Conservation (phyloP, 2,329 filamentous ascomycete genomes). For the Raffaelea deltoideospora region DNA sequence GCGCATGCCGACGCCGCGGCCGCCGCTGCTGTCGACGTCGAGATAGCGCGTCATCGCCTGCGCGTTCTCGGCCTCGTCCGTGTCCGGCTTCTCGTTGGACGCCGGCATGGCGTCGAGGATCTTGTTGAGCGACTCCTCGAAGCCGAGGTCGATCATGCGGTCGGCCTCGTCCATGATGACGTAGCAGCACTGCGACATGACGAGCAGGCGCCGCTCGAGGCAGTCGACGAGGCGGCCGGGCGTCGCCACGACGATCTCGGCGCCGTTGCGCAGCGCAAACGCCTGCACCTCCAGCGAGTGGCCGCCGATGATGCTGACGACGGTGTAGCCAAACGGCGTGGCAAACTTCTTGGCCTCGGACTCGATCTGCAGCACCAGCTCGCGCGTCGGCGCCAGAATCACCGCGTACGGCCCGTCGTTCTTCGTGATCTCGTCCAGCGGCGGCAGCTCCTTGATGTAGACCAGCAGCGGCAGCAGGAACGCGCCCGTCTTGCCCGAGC, state of each 20-base stretch:
- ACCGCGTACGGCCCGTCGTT: conserved; percentile 96
- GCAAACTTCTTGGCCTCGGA: conserved; percentile 88
- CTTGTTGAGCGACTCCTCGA: conserved; percentile 94
- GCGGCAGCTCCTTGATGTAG: conserved; percentile 83
- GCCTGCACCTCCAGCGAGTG: conserved; percentile 90
- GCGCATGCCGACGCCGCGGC: neutral
- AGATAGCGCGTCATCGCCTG: conserved; percentile 71
- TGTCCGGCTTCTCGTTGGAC: conserved; percentile 87
- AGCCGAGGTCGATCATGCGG: conserved; percentile 96
- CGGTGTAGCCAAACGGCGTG: conserved; percentile 75
- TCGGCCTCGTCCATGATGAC: conserved; percentile 99
- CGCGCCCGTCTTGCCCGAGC: conserved; percentile 95
- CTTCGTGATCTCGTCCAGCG: conserved; percentile 70
- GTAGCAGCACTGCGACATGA: conserved; percentile 93
- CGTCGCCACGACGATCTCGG: conserved; percentile 97
- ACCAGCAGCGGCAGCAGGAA: conserved; percentile 85
- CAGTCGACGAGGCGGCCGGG: conserved; percentile 94
- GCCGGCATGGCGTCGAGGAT: conserved; percentile 91
- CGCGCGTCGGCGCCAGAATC: conserved; percentile 88
- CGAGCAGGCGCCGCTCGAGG: conserved; percentile 81
- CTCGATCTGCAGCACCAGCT: conserved; percentile 95
- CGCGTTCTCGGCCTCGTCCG: conserved; percentile 76
- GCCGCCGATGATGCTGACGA: conserved; percentile 95
- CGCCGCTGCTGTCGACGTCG: conserved; percentile 37
- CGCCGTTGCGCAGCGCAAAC: conserved; percentile 77